Percentiles rank a stretch among this genome's conserved stretches.
Evolutionary conservation across 306 rosid species (phyloP).

Genomic region (Inga laurina): DNA sequence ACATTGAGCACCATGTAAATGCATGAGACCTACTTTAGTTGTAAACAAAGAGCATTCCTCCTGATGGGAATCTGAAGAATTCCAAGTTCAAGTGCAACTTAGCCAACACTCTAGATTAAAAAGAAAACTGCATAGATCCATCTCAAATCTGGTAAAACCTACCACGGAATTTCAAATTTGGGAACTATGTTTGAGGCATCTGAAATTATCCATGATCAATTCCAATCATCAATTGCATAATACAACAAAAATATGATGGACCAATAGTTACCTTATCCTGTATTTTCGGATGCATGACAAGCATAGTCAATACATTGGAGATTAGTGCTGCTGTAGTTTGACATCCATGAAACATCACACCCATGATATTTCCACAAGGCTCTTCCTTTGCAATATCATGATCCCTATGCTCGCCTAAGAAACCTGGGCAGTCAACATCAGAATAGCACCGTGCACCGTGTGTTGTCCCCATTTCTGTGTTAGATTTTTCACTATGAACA

Average conservation of each 20-base stretch:
- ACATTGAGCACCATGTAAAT: background rate
- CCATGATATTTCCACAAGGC: slow-evolving; percentile 65
- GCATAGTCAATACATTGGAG: slow-evolving; percentile 55
- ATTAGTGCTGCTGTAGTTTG: slow-evolving; percentile 67
- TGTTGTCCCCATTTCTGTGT: slow-evolving; percentile 37
- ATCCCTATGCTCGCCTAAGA: slow-evolving; percentile 44
- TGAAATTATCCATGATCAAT: slow-evolving; percentile 4
- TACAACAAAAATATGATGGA: slow-evolving; percentile 5
- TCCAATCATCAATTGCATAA: background rate
- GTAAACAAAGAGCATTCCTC: slow-evolving; percentile 5
- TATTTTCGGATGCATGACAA: slow-evolving; percentile 56
- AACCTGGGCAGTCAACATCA: slow-evolving; percentile 39
- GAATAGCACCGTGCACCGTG: slow-evolving; percentile 41
- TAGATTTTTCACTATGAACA: slow-evolving; percentile 31
- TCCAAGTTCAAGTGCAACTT: background rate
- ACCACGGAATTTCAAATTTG: background rate
- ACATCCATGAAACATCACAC: slow-evolving; percentile 83
- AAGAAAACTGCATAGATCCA: slow-evolving; percentile 7
- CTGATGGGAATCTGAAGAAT: background rate
- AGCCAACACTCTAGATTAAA: background rate
- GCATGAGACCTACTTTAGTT: background rate
- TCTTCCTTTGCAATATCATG: slow-evolving; percentile 52
- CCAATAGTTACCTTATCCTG: slow-evolving; percentile 67
- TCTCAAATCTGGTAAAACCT: background rate
- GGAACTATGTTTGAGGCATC: slow-evolving; percentile 18